Percentiles rank a stretch among this genome's conserved stretches.
Evolutionary conservation across 805 yeast genomes (phyloP).

Genomic region (Zygotorulaspora sp.): DNA sequence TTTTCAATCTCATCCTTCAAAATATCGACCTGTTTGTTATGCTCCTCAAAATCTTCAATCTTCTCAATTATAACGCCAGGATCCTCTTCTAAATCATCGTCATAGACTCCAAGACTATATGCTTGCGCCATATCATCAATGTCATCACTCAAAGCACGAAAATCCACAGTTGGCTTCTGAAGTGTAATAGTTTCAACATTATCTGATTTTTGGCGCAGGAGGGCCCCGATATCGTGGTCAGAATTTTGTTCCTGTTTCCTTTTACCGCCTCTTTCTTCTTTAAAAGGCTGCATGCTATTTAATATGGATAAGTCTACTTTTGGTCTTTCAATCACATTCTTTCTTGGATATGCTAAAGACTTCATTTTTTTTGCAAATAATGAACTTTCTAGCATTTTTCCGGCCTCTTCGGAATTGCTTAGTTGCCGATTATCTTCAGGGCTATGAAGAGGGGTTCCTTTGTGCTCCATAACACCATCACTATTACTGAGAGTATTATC

Average conservation of each 20-base stretch:
- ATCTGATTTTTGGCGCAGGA: conserved; percentile 15
- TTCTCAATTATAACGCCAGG: conserved; percentile 52
- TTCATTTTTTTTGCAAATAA: neutral
- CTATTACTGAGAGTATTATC: neutral
- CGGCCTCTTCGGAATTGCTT: neutral
- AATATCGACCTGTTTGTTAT: conserved; percentile 45
- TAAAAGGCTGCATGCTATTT: neutral
- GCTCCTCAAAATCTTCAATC: conserved; percentile 49
- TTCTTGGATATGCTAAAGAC: neutral
- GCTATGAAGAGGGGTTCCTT: neutral
- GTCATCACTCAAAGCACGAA: conserved; percentile 40
- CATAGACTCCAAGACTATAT: conserved; percentile 54
- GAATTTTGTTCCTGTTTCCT: neutral
- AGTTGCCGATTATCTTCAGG: neutral
- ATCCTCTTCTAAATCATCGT: conserved; percentile 52
- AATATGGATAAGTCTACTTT: neutral
- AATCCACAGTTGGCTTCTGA: conserved; percentile 36
- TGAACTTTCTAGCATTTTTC: neutral
- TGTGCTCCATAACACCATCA: neutral
- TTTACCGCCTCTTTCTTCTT: neutral
- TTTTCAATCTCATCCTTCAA: conserved; percentile 26
- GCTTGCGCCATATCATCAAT: conserved; percentile 58
- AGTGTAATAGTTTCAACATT: conserved; percentile 5
- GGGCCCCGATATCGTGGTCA: conserved; percentile 1
- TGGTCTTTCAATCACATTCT: neutral